Base-by-base conservation (phyloP, 495 filamentous ascomycete species). In the Aspergillus haitiensis region DNA sequence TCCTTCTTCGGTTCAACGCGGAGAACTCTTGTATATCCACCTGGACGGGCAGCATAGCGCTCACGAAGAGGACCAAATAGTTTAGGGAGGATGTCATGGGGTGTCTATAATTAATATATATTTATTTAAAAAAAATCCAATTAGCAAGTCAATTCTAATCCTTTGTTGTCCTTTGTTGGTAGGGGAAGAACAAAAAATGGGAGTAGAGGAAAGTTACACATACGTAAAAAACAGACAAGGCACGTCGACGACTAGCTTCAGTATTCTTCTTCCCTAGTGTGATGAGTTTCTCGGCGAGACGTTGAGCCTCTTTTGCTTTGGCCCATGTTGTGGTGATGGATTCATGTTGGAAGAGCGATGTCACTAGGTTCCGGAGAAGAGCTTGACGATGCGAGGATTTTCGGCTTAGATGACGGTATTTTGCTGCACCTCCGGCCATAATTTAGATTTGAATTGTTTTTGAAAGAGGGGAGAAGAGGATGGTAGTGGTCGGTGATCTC, bases 221-320 rank as follows among this genome's bases (percentile, higher is more conserved):
- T 84, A 98, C 94, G 65, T 83, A 98, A 70, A 98, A 85, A 67
- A 91, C 91, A 46, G 81, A 81, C 62, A 86, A 69, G 11, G 90
- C 92, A 52, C 80, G 82, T 65, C 81, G 74, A 67, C 83, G 79
- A 51, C 85, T 84, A 2, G 88, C 86, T 62, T 93, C 86, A 21
- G 91, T 92, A 73, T 96, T 91, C 77, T 86, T 85, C 82, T 98
- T 98, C 40, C 86, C 93, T 60, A 96, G 75, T 9, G 93, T 97
- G 64, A 98, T 91, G 59, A 97, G 81, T 78, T 93, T 92, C 68
- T 98, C 94, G 39, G 94, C 94, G 32, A 97, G 72, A 1, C 88
- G 83, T 74, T 98, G 94, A 46, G 94, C 89, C 78, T 98, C 94
- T 74, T 98, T 98, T 34, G 94, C 94, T 78, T 97, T 98, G 71